These are phyloP conservation scores for Rugonectria rugulosa DNA, from an alignment of 2,329 filamentous ascomycete genomes.

Conservation along the genomic window DNA sequence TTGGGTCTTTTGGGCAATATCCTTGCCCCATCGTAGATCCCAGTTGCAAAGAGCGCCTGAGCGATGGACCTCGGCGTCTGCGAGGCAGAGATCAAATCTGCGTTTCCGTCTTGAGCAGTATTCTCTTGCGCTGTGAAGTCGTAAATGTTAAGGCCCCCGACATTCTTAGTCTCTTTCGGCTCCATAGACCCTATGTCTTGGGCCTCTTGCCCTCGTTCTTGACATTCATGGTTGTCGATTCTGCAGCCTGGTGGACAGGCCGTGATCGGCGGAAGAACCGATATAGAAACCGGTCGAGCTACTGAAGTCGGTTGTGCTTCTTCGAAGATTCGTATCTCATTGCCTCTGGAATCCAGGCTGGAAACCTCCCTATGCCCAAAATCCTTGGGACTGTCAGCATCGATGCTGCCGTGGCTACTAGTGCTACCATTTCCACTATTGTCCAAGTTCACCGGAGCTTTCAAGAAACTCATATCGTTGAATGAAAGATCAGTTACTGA, in stretches of 20 bases:
- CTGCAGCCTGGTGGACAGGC: neutral
- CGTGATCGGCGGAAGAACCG: neutral
- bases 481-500: conserved; percentile 60
- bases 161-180: neutral
- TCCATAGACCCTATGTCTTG: too few species aligned
- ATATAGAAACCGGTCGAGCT: neutral
- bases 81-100: neutral
- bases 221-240: too few species aligned
- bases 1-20: neutral
- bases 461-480: conserved; percentile 57
- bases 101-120: too few species aligned
- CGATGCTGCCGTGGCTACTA: neutral
- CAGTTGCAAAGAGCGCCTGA: conserved; percentile 26
- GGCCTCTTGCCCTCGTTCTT: too few species aligned
- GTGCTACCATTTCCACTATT: conserved; percentile 24
- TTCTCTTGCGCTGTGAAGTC: neutral
- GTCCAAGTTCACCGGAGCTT: neutral
- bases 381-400: conserved; percentile 27
- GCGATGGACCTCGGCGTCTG: conserved; percentile 10
- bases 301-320: neutral
- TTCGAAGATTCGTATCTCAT: neutral
- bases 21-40: conserved; percentile 29
- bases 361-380: neutral
- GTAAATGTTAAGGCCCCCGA: neutral
- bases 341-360: neutral